Evolutionary conservation across 805 yeast genomes (phyloP).

Genomic region (Metschnikowia drakensbergensis): DNA sequence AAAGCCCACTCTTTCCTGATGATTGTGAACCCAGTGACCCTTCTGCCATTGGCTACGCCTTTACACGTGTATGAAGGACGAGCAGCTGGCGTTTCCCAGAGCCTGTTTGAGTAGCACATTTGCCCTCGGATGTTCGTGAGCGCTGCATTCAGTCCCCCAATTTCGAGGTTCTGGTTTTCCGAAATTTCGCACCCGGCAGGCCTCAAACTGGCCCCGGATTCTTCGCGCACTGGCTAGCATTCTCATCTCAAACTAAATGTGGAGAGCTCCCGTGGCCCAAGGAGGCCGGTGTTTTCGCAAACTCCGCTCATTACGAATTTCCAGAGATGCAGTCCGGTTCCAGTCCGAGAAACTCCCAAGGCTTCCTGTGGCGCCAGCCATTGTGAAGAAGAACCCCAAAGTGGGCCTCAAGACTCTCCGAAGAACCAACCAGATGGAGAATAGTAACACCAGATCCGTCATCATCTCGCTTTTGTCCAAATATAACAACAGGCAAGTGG

Average conservation of each 20-base stretch:
- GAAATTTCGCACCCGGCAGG: no score
- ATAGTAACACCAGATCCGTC: conserved; percentile 13
- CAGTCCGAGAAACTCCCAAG: neutral
- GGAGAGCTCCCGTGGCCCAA: neutral
- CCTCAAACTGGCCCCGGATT: neutral
- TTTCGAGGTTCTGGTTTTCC: no score
- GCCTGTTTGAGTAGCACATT: no score
- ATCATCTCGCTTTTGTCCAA: conserved; percentile 16
- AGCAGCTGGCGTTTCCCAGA: no score
- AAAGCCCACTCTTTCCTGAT: no score
- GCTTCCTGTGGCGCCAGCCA: conserved; percentile 1
- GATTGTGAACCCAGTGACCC: no score
- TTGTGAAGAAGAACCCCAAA: conserved; percentile 7
- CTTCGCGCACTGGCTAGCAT: neutral
- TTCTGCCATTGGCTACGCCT: no score
- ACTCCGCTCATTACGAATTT: neutral
- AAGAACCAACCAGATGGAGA: conserved; percentile 25
- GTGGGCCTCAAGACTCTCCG: conserved; percentile 12
- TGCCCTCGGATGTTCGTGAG: no score
- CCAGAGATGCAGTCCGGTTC: neutral
- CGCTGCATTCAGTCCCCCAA: no score
- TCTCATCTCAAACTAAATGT: neutral
- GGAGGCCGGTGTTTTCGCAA: neutral
- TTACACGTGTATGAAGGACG: no score
- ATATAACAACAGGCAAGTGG: conserved; percentile 16